These are phyloP conservation scores for Mollisia scopiformis DNA, from an alignment of 2,329 filamentous ascomycete species.

Conservation along the genomic window DNA sequence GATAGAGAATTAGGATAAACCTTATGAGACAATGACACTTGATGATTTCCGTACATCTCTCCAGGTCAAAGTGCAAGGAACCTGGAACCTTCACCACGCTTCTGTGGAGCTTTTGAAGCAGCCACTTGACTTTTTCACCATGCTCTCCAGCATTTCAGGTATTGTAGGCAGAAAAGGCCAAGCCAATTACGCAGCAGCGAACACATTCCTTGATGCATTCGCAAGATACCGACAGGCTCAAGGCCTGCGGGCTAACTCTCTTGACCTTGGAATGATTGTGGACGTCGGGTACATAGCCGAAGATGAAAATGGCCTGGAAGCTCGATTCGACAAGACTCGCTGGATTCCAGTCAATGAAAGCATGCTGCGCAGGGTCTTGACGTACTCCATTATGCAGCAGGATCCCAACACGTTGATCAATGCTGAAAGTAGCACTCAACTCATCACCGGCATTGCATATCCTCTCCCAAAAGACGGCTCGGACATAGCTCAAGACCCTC, in stretches of 20 bases:
- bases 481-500: conserved; percentile 25
- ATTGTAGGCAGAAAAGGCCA: conserved; percentile 40
- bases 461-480: conserved; percentile 35
- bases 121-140: conserved; percentile 44
- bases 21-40: conserved; percentile 9
- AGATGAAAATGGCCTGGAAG: conserved; percentile 5
- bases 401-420: conserved; percentile 13
- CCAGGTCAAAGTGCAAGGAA: conserved; percentile 21
- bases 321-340: conserved; percentile 20
- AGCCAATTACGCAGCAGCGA: conserved; percentile 54
- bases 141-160: conserved; percentile 41
- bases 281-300: conserved; percentile 39
- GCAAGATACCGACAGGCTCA: conserved; percentile 41
- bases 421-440: conserved; percentile 25
- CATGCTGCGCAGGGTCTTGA: conserved; percentile 34
- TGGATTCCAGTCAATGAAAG: conserved; percentile 35
- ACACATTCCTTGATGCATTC: conserved; percentile 50
- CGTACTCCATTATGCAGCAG: conserved; percentile 36
- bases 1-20: neutral
- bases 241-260: conserved; percentile 46
- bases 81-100: conserved; percentile 26
- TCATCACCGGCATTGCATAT: conserved; percentile 33
- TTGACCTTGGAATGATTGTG: conserved; percentile 56
- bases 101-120: conserved; percentile 30
- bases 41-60: conserved; percentile 17